Conservation (phyloP, 2,329 filamentous ascomycete species). For the Gnomoniopsis sp. region DNA sequence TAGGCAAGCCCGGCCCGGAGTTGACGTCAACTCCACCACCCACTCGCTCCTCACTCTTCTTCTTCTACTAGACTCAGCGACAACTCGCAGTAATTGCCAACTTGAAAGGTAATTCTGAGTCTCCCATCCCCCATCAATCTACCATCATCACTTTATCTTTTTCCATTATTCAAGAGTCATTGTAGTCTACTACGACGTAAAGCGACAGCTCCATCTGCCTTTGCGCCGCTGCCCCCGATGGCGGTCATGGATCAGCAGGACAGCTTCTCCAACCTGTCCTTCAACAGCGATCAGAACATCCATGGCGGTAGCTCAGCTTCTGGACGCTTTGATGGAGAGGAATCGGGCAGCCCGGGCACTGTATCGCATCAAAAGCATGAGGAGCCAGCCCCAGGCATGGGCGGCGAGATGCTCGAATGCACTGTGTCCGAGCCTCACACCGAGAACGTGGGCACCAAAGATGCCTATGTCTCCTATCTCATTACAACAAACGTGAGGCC, state of each 20-base stretch:
- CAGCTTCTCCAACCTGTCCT: conserved; percentile 79
- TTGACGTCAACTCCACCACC: too few relatives aligned
- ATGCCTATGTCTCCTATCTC: conserved; percentile 92
- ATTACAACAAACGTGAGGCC: conserved; percentile 77
- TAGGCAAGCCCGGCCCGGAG: too few relatives aligned
- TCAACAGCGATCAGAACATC: conserved; percentile 62
- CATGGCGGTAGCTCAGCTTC: conserved; percentile 29
- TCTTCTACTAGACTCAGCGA: too few relatives aligned
- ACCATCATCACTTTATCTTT: too few relatives aligned
- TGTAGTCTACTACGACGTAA: neutral
- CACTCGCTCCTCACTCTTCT: too few relatives aligned
- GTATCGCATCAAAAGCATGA: conserved; percentile 28
- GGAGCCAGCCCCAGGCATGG: conserved; percentile 56
- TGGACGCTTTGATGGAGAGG: conserved; percentile 19
- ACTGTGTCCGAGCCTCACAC: conserved; percentile 81
- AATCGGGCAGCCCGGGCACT: conserved; percentile 28
- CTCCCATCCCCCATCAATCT: too few relatives aligned
- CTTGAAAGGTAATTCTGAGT: too few relatives aligned
- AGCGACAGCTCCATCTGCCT: neutral
- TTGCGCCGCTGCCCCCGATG: conserved; percentile 27
- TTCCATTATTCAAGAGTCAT: too few relatives aligned
- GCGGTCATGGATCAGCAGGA: conserved; percentile 52
- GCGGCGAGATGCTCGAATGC: conserved; percentile 79
- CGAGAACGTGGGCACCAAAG: conserved; percentile 94
- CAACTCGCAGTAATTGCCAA: too few relatives aligned